Conservation (phyloP, 768 basidiomycete genomes). For the Paxillus rubicundulus region DNA sequence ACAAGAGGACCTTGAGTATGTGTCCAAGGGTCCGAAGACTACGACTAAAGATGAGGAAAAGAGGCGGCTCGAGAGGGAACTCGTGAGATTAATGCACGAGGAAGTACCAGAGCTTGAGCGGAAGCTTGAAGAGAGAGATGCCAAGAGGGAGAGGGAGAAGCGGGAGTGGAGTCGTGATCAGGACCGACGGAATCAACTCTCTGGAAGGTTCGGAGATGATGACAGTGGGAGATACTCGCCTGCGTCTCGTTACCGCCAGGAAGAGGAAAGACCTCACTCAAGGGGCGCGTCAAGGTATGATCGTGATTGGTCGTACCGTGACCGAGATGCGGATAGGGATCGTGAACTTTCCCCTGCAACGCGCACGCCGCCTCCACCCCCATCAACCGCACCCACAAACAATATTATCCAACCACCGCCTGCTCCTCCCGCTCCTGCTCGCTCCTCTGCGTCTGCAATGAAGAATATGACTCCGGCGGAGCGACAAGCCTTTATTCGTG, state of each 20-base stretch:
- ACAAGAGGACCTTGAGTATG: conserved; percentile 89
- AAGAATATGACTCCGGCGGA: conserved; percentile 86
- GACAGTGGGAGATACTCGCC: conserved; percentile 33
- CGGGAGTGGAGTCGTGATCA: conserved; percentile 76
- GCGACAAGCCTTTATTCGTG: conserved; percentile 70
- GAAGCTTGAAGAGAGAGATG: conserved; percentile 75
- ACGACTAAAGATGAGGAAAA: conserved; percentile 80
- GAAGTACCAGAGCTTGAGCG: conserved; percentile 88
- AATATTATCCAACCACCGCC: conserved; percentile 42
- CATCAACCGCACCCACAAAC: conserved; percentile 45
- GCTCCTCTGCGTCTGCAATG: conserved; percentile 55
- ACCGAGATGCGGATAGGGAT: conserved; percentile 37
- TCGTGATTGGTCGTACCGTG: conserved; percentile 26
- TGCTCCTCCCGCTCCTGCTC: conserved; percentile 49
- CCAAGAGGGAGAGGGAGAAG: conserved; percentile 72
- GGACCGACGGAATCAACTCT: conserved; percentile 81
- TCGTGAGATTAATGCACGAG: conserved; percentile 84
- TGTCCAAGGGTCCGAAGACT: conserved; percentile 70
- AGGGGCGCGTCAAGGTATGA: conserved; percentile 37
- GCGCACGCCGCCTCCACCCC: conserved; percentile 46
- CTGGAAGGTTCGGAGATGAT: conserved; percentile 59
- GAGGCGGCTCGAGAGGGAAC: conserved; percentile 82
- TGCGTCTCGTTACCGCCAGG: conserved; percentile 34
- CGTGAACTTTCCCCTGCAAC: conserved; percentile 34
- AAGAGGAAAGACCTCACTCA: conserved; percentile 56